Evolutionary conservation across 75 land plant genomes (phyloP).

Genomic region (Sequoiadendron giganteum): DNA sequence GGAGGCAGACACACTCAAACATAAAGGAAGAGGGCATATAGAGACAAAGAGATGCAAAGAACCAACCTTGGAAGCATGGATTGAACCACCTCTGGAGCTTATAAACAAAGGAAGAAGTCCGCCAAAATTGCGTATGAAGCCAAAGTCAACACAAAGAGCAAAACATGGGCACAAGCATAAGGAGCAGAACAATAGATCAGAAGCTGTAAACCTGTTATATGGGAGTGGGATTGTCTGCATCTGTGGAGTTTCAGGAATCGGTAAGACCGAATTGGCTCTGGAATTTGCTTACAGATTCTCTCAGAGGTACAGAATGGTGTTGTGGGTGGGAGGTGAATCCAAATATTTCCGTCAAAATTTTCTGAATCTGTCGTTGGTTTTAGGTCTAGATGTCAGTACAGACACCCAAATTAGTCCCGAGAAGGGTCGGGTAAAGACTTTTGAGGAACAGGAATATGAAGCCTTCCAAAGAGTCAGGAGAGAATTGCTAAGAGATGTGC

Average conservation of each 20-base stretch:
- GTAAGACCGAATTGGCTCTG: conserved; percentile 84
- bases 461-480: conserved; percentile 79
- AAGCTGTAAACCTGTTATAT: neutral
- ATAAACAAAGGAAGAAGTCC: conserved; percentile 23
- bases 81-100: conserved; percentile 44
- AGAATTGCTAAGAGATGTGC: conserved; percentile 75
- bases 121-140: conserved; percentile 30
- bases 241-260: conserved; percentile 68
- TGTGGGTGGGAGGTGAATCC: conserved; percentile 91
- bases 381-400: conserved; percentile 80
- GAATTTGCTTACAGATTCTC: conserved; percentile 77
- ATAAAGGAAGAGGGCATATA: conserved; percentile 14
- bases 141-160: conserved; percentile 33
- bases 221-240: conserved; percentile 44
- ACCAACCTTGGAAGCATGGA: conserved; percentile 61
- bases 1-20: neutral
- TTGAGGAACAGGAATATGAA: conserved; percentile 78
- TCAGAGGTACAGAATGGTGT: conserved; percentile 80
- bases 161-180: conserved; percentile 30
- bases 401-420: conserved; percentile 49
- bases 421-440: conserved; percentile 58
- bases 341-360: conserved; percentile 80
- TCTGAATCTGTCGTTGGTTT: conserved; percentile 53
- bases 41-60: conserved; percentile 55
- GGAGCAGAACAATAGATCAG: conserved; percentile 12